phyloP scores from a whole-genome alignment of 2,329 filamentous ascomycete genomes.

The Thielaviopsis musarum region DNA sequence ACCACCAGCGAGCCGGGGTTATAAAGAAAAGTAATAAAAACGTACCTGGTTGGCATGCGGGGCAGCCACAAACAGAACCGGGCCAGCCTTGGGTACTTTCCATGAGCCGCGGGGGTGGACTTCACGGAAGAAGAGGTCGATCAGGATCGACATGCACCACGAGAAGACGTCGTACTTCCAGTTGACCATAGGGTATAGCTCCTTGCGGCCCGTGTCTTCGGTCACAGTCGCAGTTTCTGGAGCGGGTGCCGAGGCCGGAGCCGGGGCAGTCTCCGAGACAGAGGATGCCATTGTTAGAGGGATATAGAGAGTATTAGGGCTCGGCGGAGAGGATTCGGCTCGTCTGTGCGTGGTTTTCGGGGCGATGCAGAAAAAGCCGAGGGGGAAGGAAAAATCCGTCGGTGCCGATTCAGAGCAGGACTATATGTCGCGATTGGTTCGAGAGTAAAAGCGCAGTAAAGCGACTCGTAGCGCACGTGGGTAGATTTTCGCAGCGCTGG shows the following conservation, averaged over 20 bases:
- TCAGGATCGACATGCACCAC: slow-evolving; percentile 62
- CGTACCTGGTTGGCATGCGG: slow-evolving; percentile 88
- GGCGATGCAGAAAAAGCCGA: neutral
- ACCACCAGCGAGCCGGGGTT: slow-evolving; percentile 4
- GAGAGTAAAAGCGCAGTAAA: neutral
- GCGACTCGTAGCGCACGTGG: neutral
- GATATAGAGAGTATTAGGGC: neutral
- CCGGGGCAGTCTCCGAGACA: neutral
- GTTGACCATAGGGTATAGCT: slow-evolving; percentile 51
- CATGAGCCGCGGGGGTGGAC: slow-evolving; percentile 89
- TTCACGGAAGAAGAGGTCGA: slow-evolving; percentile 96
- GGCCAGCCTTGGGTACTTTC: slow-evolving; percentile 78
- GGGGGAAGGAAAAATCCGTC: neutral
- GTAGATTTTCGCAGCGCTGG: neutral
- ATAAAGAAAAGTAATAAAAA: slow-evolving; percentile 12
- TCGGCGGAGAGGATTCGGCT: neutral
- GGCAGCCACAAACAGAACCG: slow-evolving; percentile 87
- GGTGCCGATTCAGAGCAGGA: neutral
- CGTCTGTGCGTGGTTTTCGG: neutral
- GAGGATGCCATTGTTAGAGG: neutral
- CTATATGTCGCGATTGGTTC: neutral
- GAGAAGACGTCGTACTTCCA: slow-evolving; percentile 66
- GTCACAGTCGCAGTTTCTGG: neutral
- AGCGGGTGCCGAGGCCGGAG: neutral
- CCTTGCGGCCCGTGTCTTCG: slow-evolving; percentile 22